Evolutionary conservation across 805 yeast species (phyloP).

Genomic region (Yamadazyma scolyti): DNA sequence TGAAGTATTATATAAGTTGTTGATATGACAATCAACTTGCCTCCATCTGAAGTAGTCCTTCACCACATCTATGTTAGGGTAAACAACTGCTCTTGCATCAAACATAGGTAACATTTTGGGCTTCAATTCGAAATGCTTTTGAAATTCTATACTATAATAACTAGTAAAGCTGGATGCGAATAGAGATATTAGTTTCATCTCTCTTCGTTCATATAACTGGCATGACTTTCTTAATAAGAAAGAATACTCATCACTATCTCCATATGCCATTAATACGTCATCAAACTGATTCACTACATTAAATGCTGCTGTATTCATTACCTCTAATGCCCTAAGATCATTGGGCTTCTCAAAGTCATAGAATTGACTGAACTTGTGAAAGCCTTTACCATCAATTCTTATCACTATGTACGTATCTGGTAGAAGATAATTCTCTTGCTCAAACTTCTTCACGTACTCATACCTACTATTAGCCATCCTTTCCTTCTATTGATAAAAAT

Average conservation of each 20-base stretch:
- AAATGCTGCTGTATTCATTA: conserved; percentile 80
- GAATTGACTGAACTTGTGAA: conserved; percentile 74
- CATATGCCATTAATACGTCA: conserved; percentile 80
- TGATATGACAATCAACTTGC: conserved; percentile 94
- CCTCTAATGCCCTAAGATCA: conserved; percentile 67
- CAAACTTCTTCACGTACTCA: conserved; percentile 84
- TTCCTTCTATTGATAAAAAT: background rate
- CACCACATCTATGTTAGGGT: conserved; percentile 60
- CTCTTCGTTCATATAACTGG: conserved; percentile 77
- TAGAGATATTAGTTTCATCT: conserved; percentile 73
- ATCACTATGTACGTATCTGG: conserved; percentile 82
- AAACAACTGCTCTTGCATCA: conserved; percentile 85
- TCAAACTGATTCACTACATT: conserved; percentile 60
- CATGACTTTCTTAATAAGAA: conserved; percentile 67
- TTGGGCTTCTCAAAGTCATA: conserved; percentile 87
- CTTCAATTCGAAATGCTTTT: conserved; percentile 46
- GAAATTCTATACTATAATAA: conserved; percentile 70
- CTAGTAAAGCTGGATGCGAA: conserved; percentile 82
- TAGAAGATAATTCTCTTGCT: conserved; percentile 64
- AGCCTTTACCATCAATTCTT: conserved; percentile 90
- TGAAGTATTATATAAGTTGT: conserved; percentile 87
- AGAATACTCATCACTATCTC: conserved; percentile 93
- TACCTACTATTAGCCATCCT: conserved; percentile 80
- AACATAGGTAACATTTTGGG: conserved; percentile 70
- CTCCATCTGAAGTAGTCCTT: conserved; percentile 92